Base-by-base conservation (phyloP, 2,329 filamentous ascomycete species). In the Cordyceps fumosorosea region DNA sequence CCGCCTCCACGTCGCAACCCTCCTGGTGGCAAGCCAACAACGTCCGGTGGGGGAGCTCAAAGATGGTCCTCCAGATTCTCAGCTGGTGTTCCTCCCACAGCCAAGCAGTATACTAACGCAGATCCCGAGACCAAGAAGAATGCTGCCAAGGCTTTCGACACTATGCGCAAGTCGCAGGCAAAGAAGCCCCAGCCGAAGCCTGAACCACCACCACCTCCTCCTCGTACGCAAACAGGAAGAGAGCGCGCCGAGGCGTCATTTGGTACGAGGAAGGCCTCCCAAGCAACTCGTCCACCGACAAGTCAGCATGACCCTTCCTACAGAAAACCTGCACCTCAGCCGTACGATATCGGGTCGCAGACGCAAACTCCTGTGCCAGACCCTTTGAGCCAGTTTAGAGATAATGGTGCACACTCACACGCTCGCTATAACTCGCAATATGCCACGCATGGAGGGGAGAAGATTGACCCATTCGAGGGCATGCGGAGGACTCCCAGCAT, bases 401-500 rank as follows among this genome's bases (percentile, higher is more conserved):
- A 75, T 1, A 65, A 64, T 45, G 77, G 80, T 5, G 71, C 71
- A 1, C 75, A 74, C 50, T 62, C 74, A 48, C 81, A 85, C 63
- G 70, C 72, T n/a, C 78, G 83, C n/a, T 77, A 83, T 60, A 83
- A 82, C 66, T 83, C 81, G 6, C 83, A 84, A 0, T 87, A 87
- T 67, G 76, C 78, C 48, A 79, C 76, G 1, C 77, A 81, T 37
- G 78, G 81, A 14, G 83, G 84, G 40, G 85, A 87, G 69, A 86
- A 81, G 72, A 81, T 82, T 5, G 80, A 84, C 52, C 79, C 82
- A 0, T 85, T 84, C 63, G 82, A 84, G 51, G 79, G 77, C 2
- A 72, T 70, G 11, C 62, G 74, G 54, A 75, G 80, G n/a, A 74
- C 79, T 5, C 77, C 75, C 64, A 83, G 80, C 69, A 76, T 76